A percentile compares a stretch with the other conserved stretches of the same genome.
These are phyloP conservation scores for Tephrocybe rancida DNA, from an alignment of 768 basidiomycete species.

Conservation along the genomic window DNA sequence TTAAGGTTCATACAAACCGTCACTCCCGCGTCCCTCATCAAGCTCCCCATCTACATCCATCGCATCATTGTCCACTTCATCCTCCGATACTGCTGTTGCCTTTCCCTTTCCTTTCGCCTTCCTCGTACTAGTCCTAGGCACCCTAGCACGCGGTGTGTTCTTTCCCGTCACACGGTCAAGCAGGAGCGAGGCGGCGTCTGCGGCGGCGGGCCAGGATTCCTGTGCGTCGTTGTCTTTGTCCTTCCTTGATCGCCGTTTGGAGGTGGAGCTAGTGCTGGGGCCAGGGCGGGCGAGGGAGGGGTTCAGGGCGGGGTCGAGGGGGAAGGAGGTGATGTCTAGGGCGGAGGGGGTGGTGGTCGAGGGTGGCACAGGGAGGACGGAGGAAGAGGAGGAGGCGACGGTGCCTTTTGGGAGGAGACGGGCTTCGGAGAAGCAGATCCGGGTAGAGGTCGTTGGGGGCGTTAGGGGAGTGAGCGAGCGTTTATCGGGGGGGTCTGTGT, in stretches of 20 bases:
- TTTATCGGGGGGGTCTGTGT: slow-evolving; percentile 46
- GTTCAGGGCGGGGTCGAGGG: background rate
- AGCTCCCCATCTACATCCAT: no score
- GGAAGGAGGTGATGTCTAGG: background rate
- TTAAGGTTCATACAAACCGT: no score
- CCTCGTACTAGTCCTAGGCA: no score
- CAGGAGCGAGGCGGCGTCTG: slow-evolving; percentile 10
- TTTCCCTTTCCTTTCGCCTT: no score
- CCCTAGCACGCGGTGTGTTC: slow-evolving; percentile 14
- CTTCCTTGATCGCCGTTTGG: background rate
- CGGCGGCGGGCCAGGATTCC: slow-evolving; percentile 8
- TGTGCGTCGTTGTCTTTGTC: slow-evolving; percentile 6
- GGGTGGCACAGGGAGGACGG: background rate
- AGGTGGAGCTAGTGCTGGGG: background rate
- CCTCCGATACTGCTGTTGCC: no score
- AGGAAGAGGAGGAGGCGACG: background rate
- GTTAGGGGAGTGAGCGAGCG: no score
- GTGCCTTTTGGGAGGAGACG: slow-evolving; percentile 48
- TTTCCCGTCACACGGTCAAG: slow-evolving; percentile 33
- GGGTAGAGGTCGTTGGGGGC: no score
- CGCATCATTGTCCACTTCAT: no score
- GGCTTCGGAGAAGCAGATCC: no score
- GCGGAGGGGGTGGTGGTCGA: background rate
- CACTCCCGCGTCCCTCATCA: no score
- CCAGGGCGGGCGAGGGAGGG: background rate